phyloP scores from a whole-genome alignment of 2,329 filamentous ascomycete species.

The Penicillium palitans region DNA sequence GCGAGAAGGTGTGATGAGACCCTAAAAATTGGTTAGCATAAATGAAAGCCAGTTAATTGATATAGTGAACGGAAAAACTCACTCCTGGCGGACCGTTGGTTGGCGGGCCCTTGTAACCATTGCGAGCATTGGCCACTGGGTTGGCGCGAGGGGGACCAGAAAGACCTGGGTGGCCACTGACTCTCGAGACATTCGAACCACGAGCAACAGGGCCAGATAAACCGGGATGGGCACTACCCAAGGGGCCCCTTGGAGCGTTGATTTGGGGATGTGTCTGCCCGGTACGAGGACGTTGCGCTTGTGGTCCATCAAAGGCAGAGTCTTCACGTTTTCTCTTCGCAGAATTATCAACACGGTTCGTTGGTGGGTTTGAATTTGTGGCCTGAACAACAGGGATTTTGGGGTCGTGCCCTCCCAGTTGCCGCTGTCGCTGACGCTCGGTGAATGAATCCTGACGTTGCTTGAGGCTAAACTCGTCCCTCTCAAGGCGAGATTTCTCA shows the following conservation, averaged over 20 bases:
- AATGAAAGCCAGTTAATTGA: conserved; percentile 13
- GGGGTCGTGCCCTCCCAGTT: conserved; percentile 48
- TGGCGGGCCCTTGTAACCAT: conserved; percentile 21
- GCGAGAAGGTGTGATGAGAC: conserved; percentile 43
- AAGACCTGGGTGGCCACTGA: background rate
- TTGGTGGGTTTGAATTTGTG: conserved; percentile 21
- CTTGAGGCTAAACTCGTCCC: conserved; percentile 40
- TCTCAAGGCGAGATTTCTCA: conserved; percentile 38
- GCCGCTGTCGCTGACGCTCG: conserved; percentile 43
- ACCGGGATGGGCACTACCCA: background rate
- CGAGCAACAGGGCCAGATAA: conserved; percentile 1
- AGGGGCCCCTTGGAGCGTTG: conserved; percentile 24
- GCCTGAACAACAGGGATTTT: conserved; percentile 45
- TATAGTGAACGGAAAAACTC: conserved; percentile 4
- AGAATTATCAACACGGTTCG: conserved; percentile 15
- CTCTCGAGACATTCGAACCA: background rate
- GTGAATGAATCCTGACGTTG: conserved; percentile 35
- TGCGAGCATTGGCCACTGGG: background rate
- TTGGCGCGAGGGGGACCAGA: background rate
- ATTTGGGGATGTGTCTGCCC: conserved; percentile 25
- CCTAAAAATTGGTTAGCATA: conserved; percentile 33
- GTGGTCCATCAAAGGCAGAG: conserved; percentile 25
- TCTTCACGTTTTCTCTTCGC: conserved; percentile 39
- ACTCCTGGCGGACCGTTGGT: conserved; percentile 15
- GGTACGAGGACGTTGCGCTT: conserved; percentile 32